Evolutionary conservation across 345 rosid species (phyloP).

Genomic region (Salix caprea): DNA sequence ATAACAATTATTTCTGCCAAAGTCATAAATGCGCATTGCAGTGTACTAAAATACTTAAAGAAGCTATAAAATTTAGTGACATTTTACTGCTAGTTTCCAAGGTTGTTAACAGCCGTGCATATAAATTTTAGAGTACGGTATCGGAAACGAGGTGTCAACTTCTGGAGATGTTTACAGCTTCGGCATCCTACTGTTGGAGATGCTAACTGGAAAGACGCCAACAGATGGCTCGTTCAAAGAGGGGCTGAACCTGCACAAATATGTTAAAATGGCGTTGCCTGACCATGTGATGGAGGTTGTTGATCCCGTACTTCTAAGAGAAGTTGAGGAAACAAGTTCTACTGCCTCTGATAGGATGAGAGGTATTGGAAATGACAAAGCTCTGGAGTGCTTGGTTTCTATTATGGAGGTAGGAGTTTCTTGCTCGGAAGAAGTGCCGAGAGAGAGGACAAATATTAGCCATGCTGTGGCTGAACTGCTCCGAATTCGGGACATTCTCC

Average conservation of each 20-base stretch:
- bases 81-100: too few relatives aligned
- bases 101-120: neutral
- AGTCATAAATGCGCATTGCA: too few relatives aligned
- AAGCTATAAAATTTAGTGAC: too few relatives aligned
- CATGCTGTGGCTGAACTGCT: neutral
- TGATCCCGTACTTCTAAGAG: neutral
- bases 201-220: conserved; percentile 11
- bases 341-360: neutral
- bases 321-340: neutral
- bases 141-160: neutral
- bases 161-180: conserved; percentile 26
- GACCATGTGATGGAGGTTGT: neutral
- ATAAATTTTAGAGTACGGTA: neutral
- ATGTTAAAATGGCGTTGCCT: neutral
- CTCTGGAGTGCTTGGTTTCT: neutral
- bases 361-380: neutral
- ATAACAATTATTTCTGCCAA: too few relatives aligned
- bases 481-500: neutral
- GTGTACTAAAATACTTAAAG: too few relatives aligned
- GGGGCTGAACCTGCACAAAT: neutral
- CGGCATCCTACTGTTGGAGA: conserved; percentile 34
- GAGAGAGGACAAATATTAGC: neutral
- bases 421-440: neutral
- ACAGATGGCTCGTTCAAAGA: conserved; percentile 5
- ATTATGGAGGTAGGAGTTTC: neutral